phyloP scores from a whole-genome alignment of 2,329 filamentous ascomycete species.

The Fusarium algeriense region DNA sequence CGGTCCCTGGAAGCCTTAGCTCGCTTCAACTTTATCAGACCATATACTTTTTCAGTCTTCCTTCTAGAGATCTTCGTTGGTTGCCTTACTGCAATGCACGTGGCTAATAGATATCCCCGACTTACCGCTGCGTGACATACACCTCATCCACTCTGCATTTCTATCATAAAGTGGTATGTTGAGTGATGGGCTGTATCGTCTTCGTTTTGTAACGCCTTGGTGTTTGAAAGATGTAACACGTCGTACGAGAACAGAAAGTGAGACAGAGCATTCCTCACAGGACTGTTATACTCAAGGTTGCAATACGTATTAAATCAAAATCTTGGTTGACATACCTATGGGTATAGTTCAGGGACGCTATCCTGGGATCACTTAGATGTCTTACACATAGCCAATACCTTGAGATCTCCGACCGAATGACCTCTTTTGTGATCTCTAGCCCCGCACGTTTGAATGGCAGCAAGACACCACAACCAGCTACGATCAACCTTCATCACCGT shows the following conservation, averaged over 20 bases:
- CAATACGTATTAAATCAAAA: background rate
- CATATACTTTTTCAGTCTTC: slow-evolving; percentile 1
- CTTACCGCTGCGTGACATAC: slow-evolving; percentile 28
- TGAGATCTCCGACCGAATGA: slow-evolving; percentile 5
- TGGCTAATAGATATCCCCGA: slow-evolving; percentile 3
- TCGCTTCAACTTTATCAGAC: background rate
- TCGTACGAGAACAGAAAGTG: slow-evolving; percentile 4
- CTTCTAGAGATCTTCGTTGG: background rate
- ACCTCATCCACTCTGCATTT: slow-evolving; percentile 10
- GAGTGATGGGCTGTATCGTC: background rate
- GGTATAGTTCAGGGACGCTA: slow-evolving; percentile 10
- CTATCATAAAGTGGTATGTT: background rate
- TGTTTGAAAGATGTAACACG: background rate
- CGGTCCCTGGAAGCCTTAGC: slow-evolving; percentile 5
- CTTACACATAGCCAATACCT: slow-evolving; percentile 3
- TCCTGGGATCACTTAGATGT: slow-evolving; percentile 1
- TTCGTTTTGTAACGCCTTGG: background rate
- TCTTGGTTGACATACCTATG: background rate
- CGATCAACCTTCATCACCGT: slow-evolving; percentile 25
- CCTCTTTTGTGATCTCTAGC: slow-evolving; percentile 13
- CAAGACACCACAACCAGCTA: slow-evolving; percentile 14
- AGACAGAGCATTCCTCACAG: background rate
- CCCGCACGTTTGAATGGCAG: slow-evolving; percentile 4
- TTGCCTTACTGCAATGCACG: slow-evolving; percentile 24
- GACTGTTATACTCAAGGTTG: background rate